Base-by-base conservation (phyloP, 1,139 yeast species). In the Taphrina deformans region DNA sequence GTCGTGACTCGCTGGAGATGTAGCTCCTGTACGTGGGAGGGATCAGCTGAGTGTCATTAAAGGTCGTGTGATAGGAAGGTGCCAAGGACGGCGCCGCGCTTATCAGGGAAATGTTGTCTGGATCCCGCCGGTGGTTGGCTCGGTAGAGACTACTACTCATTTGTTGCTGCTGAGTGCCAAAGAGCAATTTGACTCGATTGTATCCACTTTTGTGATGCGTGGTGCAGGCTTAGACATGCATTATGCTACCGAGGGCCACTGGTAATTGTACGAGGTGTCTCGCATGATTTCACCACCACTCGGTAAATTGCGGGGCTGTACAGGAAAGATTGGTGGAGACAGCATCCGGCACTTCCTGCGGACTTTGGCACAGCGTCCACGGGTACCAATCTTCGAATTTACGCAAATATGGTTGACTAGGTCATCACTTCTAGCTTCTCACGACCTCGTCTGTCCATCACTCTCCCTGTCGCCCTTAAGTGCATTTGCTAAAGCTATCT, bases 31-130 rank as follows among this genome's bases (percentile, higher is more conserved):
- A 53, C 5, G 35, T 23, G 3, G 58, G 58, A 14, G 58, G 35
- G 18, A 53, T 40, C 27, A 53, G 18, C 24, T 53, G 58, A 14
- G 58, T 53, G 48, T 53, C 58, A 21, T 35, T 24, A 18, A 53
- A 53, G 29, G 48, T 38, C 35, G 58, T 23, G 48, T 38, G 58
- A 40, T 53, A 53, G 16, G 58, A 53, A 18, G 53, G 53, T 9
- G 53, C 53, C 12, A 48, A 18, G 26, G 53, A 48, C 6, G 58
- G 58, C 18, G 58, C 58, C 31, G 58, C 58, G 26, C 58, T 53
- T 9, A 53, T 26, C 3, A 53, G 21, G 45, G 58, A 53, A 23
- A 53, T 53, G 16, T 53, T 53, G 58, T 53, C 58, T 1, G 46
- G 45, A 33, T 53, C 58, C 9, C 58, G 58, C 21, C 58, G n/a